These are phyloP conservation scores for Sporothrix sp. DNA, from an alignment of 2,329 filamentous ascomycete genomes.

Conservation along the genomic window DNA sequence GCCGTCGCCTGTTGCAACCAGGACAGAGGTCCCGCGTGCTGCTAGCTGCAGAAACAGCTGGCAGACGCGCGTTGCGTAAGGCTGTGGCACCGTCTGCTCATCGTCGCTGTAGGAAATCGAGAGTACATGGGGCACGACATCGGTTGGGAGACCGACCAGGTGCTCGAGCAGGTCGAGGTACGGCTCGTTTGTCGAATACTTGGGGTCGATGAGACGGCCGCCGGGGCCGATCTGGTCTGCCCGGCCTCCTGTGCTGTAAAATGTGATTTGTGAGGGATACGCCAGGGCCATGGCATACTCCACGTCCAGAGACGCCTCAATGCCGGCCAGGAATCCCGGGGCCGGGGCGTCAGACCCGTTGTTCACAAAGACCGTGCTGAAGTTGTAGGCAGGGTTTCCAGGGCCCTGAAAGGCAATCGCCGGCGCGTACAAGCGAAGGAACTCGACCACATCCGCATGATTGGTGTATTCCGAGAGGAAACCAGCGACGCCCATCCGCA, in stretches of 20 bases:
- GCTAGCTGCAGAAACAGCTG: slow-evolving; percentile 43
- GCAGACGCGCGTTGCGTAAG: slow-evolving; percentile 45
- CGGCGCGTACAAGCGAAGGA: slow-evolving; percentile 18
- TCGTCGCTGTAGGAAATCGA: slow-evolving; percentile 50
- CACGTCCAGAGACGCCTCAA: slow-evolving; percentile 39
- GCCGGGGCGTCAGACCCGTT: slow-evolving; percentile 35
- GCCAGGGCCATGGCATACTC: slow-evolving; percentile 38
- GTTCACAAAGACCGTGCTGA: slow-evolving; percentile 33
- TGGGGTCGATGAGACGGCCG: slow-evolving; percentile 23
- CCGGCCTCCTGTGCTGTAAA: slow-evolving; percentile 36
- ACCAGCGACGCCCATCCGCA: slow-evolving; percentile 37
- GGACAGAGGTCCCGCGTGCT: slow-evolving; percentile 40
- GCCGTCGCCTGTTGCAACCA: slow-evolving; percentile 43
- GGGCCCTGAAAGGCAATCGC: slow-evolving; percentile 4
- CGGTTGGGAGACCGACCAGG: slow-evolving; percentile 35
- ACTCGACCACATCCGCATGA: slow-evolving; percentile 32
- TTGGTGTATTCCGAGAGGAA: slow-evolving; percentile 41
- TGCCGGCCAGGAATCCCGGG: slow-evolving; percentile 25
- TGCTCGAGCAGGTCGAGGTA: slow-evolving; percentile 45
- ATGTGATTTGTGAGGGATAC: slow-evolving; percentile 35
- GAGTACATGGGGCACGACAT: slow-evolving; percentile 44
- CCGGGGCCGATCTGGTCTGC: slow-evolving; percentile 31
- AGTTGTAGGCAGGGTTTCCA: slow-evolving; percentile 14
- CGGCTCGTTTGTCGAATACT: slow-evolving; percentile 40
- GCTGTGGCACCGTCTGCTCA: slow-evolving; percentile 42